Conservation (phyloP, 2,329 filamentous ascomycete species). For the Fusarium oxysporum region DNA sequence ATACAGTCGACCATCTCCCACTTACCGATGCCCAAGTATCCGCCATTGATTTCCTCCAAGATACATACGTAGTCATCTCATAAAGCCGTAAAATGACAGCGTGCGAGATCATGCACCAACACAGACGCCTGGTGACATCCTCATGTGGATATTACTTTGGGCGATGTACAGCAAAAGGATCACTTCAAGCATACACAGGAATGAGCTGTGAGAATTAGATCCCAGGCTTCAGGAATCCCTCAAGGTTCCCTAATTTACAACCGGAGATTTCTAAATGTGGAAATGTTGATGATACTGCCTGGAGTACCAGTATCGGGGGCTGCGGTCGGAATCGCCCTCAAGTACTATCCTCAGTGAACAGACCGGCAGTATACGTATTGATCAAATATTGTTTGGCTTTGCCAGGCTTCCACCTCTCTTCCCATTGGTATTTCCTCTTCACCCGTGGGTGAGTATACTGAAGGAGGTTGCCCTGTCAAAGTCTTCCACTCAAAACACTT, state of each 20-base stretch:
- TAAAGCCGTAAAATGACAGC: accelerated
- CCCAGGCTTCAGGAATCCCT: neutral
- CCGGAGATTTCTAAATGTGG: neutral
- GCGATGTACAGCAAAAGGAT: neutral
- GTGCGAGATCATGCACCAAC: accelerated
- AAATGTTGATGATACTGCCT: neutral
- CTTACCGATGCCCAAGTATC: neutral
- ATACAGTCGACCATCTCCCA: neutral
- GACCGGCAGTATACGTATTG: neutral
- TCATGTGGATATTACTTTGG: neutral
- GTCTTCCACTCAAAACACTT: neutral
- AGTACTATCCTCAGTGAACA: neutral
- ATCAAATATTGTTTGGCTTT: neutral
- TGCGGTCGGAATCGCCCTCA: neutral
- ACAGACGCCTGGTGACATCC: neutral
- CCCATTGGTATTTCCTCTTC: neutral
- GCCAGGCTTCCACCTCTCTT: neutral
- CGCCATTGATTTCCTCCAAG: accelerated
- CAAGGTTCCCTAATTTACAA: neutral
- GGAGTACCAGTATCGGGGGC: neutral
- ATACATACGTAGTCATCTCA: neutral
- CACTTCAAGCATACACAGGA: neutral
- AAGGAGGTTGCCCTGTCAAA: neutral
- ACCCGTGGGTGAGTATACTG: neutral
- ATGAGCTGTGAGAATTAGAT: neutral